Percentiles rank a stretch among this genome's conserved stretches.
These are phyloP conservation scores for Asterochloris sp. DNA, from an alignment of 139 green algal species.

Conservation along the genomic window DNA sequence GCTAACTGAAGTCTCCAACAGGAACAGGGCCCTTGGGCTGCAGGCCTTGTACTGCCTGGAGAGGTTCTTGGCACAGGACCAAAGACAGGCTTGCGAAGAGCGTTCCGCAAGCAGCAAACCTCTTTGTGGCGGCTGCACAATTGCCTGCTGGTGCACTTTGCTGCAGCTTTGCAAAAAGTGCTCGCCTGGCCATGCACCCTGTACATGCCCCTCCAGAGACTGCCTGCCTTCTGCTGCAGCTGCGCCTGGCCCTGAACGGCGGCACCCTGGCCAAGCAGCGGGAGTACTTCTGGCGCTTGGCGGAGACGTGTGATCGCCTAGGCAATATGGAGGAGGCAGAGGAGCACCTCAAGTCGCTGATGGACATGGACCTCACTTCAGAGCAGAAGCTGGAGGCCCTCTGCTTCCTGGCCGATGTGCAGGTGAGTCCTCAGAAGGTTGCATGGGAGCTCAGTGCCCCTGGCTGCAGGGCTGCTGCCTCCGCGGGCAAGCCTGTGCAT, in stretches of 20 bases:
- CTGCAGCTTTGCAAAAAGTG: not conserved
- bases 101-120: not conserved
- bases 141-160: too few species aligned
- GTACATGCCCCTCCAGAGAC: not conserved
- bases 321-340: conserved; percentile 18
- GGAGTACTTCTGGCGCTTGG: conserved; percentile 29
- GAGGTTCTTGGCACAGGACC: too few species aligned
- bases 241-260: conserved; percentile 6
- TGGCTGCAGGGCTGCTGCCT: too few species aligned
- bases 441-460: too few species aligned
- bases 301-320: conserved; percentile 17
- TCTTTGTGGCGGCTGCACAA: too few species aligned
- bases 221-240: conserved; percentile 6
- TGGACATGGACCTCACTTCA: conserved; percentile 15
- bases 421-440: conserved; percentile 5
- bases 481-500: too few species aligned
- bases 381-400: conserved; percentile 32
- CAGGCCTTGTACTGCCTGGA: too few species aligned
- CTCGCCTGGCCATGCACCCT: not conserved
- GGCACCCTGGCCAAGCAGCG: conserved; percentile 20
- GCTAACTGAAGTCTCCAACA: too few species aligned
- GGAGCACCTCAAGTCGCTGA: conserved; percentile 24
- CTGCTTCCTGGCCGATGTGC: conserved; percentile 33
- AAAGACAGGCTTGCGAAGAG: not conserved
- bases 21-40: too few species aligned